Conservation (phyloP, 352 stramenopile genomes). For the Globisporangium mamillatum region DNA sequence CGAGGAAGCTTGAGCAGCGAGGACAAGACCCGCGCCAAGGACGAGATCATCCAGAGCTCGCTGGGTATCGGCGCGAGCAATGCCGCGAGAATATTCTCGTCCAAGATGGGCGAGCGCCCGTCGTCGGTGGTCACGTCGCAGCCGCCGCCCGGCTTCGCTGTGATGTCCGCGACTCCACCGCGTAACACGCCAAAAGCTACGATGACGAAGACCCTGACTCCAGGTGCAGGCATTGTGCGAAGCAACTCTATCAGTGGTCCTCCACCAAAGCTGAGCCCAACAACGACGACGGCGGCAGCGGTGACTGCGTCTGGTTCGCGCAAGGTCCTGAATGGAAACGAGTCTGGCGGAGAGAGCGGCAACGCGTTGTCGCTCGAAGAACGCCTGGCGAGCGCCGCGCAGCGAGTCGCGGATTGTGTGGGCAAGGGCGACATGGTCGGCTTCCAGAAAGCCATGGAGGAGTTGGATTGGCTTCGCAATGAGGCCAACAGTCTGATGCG, state of each 20-base stretch:
- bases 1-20: slow-evolving; percentile 76
- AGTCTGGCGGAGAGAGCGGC: slow-evolving; percentile 18
- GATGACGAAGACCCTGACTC: slow-evolving; percentile 43
- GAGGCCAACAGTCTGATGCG: slow-evolving; percentile 77
- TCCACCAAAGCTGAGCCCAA: slow-evolving; percentile 28
- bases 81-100: slow-evolving; percentile 51
- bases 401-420: slow-evolving; percentile 73
- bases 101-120: slow-evolving; percentile 43
- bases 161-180: slow-evolving; percentile 32
- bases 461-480: slow-evolving; percentile 74
- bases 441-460: slow-evolving; percentile 80
- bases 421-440: slow-evolving; percentile 75
- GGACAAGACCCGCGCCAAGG: slow-evolving; percentile 82
- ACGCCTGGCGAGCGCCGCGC: slow-evolving; percentile 55
- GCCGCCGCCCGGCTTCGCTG: slow-evolving; percentile 49
- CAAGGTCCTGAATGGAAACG: slow-evolving; percentile 19
- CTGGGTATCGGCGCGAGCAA: slow-evolving; percentile 67
- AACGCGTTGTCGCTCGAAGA: slow-evolving; percentile 42
- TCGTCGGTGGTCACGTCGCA: slow-evolving; percentile 20
- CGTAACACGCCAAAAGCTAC: slow-evolving; percentile 51
- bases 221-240: slow-evolving; percentile 56
- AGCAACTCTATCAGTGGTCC: slow-evolving; percentile 32
- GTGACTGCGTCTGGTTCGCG: slow-evolving; percentile 16
- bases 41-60: slow-evolving; percentile 88
- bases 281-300: background rate